These are phyloP conservation scores for Paraphaeosphaeria minitans DNA, from an alignment of 2,329 filamentous ascomycete genomes.

Conservation along the genomic window DNA sequence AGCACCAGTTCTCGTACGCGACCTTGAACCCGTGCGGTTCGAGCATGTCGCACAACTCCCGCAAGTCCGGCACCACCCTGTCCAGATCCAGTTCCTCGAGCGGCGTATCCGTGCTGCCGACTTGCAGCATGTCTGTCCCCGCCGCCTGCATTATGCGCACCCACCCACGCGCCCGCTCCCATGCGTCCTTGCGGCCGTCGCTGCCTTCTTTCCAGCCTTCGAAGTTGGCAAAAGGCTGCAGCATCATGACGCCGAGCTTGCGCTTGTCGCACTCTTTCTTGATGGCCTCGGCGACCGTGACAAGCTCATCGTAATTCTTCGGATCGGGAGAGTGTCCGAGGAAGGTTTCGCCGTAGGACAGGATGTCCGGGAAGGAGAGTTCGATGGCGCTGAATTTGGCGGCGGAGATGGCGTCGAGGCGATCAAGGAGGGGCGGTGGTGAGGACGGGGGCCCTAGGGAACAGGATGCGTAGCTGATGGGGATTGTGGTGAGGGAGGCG, in stretches of 20 bases:
- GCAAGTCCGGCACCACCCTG: constrained; percentile 65
- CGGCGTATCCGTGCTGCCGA: constrained; percentile 67
- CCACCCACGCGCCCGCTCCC: constrained; percentile 68
- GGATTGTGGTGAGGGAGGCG: constrained; percentile 48
- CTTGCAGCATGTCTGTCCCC: constrained; percentile 72
- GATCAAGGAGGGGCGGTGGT: constrained; percentile 59
- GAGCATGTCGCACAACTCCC: constrained; percentile 60
- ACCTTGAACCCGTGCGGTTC: constrained; percentile 63
- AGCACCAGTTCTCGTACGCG: constrained; percentile 84
- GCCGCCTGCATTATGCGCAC: constrained; percentile 71
- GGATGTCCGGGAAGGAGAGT: constrained; percentile 74
- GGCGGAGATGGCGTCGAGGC: constrained; percentile 65
- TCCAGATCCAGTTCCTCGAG: constrained; percentile 58
- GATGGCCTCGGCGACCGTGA: constrained; percentile 60
- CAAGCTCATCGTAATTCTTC: constrained; percentile 65
- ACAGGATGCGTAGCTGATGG: constrained; percentile 61
- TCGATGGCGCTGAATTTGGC: constrained; percentile 73
- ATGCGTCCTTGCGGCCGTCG: constrained; percentile 65
- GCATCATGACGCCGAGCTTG: constrained; percentile 67
- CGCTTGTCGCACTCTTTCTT: constrained; percentile 60
- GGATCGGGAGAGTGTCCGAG: constrained; percentile 58
- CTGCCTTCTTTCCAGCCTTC: constrained; percentile 72
- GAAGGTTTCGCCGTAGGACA: constrained; percentile 63
- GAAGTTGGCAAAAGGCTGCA: constrained; percentile 78
- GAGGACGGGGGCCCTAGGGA: constrained; percentile 56